These are phyloP conservation scores for Clitopilus passeckerianus DNA, from an alignment of 768 basidiomycete genomes.

Conservation along the genomic window DNA sequence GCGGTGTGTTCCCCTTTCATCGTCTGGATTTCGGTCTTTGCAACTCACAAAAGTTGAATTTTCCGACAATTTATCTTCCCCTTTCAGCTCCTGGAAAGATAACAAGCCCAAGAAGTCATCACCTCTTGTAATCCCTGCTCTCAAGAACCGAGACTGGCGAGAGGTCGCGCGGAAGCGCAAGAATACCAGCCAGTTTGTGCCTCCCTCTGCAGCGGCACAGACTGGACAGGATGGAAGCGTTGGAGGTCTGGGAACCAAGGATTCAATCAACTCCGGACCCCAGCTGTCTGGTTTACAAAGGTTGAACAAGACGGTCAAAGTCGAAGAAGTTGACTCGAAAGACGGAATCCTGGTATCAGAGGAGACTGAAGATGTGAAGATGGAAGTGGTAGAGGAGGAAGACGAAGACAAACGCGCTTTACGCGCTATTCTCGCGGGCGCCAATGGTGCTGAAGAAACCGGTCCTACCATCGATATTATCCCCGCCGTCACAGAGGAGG, in stretches of 20 bases:
- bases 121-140: constrained; percentile 81
- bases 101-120: constrained; percentile 32
- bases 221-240: constrained; percentile 70
- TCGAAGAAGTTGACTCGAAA: constrained; percentile 25
- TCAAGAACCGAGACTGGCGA: constrained; percentile 90
- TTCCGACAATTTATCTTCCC: constrained; percentile 13
- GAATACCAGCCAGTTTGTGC: constrained; percentile 53
- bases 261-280: constrained; percentile 74
- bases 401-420: constrained; percentile 79
- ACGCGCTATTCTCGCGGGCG: constrained; percentile 67
- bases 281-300: constrained; percentile 64
- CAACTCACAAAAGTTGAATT: constrained; percentile 67
- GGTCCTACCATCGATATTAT: constrained; percentile 59
- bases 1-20: constrained; percentile 67
- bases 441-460: constrained; percentile 32
- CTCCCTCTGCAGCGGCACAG: constrained; percentile 48
- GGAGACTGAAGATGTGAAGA: constrained; percentile 15
- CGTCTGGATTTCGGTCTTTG: constrained; percentile 36
- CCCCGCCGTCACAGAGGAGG: constrained; percentile 61
- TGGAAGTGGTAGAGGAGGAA: constrained; percentile 23
- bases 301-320: constrained; percentile 26
- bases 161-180: constrained; percentile 68
- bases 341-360: constrained; percentile 13
- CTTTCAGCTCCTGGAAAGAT: constrained; percentile 40
- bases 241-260: constrained; percentile 71